Conservation (phyloP, 768 basidiomycete species). For the Mycena maculata region DNA sequence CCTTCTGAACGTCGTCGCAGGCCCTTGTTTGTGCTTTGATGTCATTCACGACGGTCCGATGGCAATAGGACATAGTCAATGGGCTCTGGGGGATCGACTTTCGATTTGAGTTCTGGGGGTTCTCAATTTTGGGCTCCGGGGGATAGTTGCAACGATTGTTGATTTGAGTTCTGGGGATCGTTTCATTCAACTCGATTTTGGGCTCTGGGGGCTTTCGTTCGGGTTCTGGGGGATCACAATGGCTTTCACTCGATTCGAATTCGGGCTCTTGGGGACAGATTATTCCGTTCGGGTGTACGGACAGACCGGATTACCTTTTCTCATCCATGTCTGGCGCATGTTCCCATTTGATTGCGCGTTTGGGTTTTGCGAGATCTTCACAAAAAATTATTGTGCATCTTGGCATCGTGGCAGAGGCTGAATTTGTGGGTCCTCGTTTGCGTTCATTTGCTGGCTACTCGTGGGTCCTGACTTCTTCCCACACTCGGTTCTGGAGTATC, state of each 20-base stretch:
- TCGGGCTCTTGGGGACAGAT: slow-evolving; percentile 1
- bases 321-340: too few relatives aligned
- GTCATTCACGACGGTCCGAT: neutral
- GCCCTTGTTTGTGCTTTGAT: neutral
- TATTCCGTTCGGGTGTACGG: neutral
- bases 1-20: neutral
- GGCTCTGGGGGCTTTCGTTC: neutral
- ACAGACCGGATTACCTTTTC: neutral
- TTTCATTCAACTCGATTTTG: neutral
- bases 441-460: neutral
- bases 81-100: neutral
- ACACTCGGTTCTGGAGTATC: neutral
- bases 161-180: neutral
- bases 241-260: neutral
- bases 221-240: slow-evolving; percentile 1
- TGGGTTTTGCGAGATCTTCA: too few relatives aligned
- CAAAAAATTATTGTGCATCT: neutral
- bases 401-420: neutral
- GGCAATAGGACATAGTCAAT: slow-evolving; percentile 2
- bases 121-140: neutral
- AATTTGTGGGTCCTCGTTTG: neutral
- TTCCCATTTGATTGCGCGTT: too few relatives aligned
- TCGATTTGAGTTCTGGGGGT: neutral
- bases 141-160: neutral
- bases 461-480: neutral